A percentile compares a stretch with the other conserved stretches of the same genome.
Evolutionary conservation across 345 rosid genomes (phyloP).

Genomic region (Camelina neglecta): DNA sequence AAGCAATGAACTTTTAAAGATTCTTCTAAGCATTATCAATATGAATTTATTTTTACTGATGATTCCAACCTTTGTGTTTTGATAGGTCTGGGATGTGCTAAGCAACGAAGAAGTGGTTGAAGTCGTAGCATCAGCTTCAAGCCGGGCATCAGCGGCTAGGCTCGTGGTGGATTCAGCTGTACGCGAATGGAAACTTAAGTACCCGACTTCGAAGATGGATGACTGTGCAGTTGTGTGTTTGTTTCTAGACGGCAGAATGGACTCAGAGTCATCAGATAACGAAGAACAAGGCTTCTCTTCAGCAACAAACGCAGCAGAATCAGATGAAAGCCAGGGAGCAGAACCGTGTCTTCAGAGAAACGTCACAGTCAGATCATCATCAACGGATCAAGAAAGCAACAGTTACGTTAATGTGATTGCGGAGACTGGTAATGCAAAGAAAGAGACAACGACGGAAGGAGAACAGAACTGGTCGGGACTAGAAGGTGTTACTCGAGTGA

Average conservation of each 20-base stretch:
- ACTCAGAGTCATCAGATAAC: conserved; percentile 68
- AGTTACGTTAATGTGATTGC: conserved; percentile 44
- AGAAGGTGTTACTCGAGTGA: conserved; percentile 97
- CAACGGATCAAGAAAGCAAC: conserved; percentile 56
- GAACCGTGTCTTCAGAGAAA: conserved; percentile 93
- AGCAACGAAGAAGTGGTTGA: conserved; percentile 98
- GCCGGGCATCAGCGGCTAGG: conserved; percentile 85
- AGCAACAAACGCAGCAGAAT: conserved; percentile 74
- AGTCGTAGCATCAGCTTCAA: conserved; percentile 80
- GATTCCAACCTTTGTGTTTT: conserved; percentile 18
- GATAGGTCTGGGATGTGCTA: conserved; percentile 97
- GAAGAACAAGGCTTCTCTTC: conserved; percentile 83
- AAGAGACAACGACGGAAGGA: conserved; percentile 50
- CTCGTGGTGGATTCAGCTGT: conserved; percentile 86
- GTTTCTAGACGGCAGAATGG: conserved; percentile 96
- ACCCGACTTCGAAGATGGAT: conserved; percentile 99
- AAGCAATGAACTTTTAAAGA: conserved; percentile 19
- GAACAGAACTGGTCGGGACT: conserved; percentile 92
- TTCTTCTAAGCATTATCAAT: not conserved
- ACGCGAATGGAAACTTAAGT: conserved; percentile 92
- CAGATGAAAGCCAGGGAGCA: conserved; percentile 77
- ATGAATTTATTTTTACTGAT: conserved; percentile 23
- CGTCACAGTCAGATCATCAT: conserved; percentile 70
- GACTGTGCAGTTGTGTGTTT: conserved; percentile 99
- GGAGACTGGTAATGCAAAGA: conserved; percentile 48